Evolutionary conservation across 2,329 filamentous ascomycete genomes (phyloP), one percentile per base, ranked within the genome.

Genomic region (Metarhizium sp.): DNA sequence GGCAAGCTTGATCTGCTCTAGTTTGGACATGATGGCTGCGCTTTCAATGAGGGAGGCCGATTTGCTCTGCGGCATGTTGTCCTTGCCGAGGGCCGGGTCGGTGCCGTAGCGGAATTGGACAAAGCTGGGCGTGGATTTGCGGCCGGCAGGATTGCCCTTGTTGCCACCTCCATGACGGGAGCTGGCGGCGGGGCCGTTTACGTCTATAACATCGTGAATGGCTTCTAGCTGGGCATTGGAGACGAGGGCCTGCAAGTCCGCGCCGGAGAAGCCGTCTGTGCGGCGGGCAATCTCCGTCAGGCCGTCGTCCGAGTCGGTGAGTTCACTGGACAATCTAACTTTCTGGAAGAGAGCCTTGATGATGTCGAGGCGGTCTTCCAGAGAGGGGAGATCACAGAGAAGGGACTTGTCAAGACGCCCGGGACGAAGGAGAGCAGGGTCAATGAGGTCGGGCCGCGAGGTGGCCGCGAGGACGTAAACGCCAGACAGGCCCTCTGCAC

Each of bases 401-500:
- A 99, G 73, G 51, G 86, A 92, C 74, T 99, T 99, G 67, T 99
- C 94, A 16, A 99, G 74, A 62, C 94, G 88, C 7, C 94, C 94
- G 0, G 95, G 95, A 49, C 94, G 84, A 29, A 99, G 79, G 30
- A 99, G 76, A 0, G 94, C 94, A 13, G 95, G 92, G 67, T 99
- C 94, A 58, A 99, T 97, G 14, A 99, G 75, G 69, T 99, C 95
- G 0, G 95, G 95, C 5, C 95, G 79, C 1, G 87, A 92, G 0
- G 94, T 99, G 1, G 94, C 95, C 25, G 95, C 95, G 2, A 99
- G 81, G 6, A 99, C 94, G 64, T 99, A 99, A 0, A 99, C 95
- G 2, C 94, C 94, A 0, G 87, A 91, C 4, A 99, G 74, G 0
- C 94, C 95, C 71, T 99, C 95, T 0, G 94, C 94, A 66, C 94